Evolutionary conservation across 2,329 filamentous ascomycete genomes (phyloP).

Genomic region (Raffaelea arxii): DNA sequence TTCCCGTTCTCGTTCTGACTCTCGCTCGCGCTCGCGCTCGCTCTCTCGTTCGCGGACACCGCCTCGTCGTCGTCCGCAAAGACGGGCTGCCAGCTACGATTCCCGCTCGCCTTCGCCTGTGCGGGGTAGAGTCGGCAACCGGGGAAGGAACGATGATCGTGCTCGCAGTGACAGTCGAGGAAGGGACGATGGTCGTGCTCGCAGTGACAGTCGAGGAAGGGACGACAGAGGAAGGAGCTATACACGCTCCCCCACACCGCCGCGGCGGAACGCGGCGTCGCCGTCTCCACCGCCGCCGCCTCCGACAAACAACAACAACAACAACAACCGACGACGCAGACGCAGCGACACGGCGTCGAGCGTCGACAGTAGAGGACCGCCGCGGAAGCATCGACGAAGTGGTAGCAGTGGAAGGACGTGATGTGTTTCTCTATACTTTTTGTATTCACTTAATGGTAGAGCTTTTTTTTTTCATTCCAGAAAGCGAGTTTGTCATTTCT

Average conservation of each 20-base stretch:
- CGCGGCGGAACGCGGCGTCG: neutral
- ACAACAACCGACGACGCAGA: constrained; percentile 10
- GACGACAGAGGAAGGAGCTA: too few species aligned
- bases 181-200: neutral
- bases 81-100: neutral
- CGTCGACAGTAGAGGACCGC: constrained; percentile 11
- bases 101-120: constrained; percentile 10
- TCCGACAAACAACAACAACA: neutral
- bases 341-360: constrained; percentile 13
- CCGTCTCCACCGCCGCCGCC: neutral
- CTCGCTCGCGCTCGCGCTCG: constrained; percentile 14
- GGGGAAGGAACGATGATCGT: constrained; percentile 15
- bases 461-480: too few species aligned
- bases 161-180: neutral
- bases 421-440: neutral
- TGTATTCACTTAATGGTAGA: neutral
- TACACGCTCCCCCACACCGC: neutral
- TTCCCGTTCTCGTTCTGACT: constrained; percentile 34
- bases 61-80: constrained; percentile 4
- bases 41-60: constrained; percentile 20
- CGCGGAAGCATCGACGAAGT: constrained; percentile 14
- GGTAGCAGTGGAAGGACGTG: neutral
- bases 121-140: constrained; percentile 14
- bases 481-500: too few species aligned
- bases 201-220: too few species aligned